A percentile compares a stretch with the other conserved stretches of the same genome.
Evolutionary conservation across 192 early-diverging fungal species (phyloP).

Genomic region (Allomyces arbusculus): DNA sequence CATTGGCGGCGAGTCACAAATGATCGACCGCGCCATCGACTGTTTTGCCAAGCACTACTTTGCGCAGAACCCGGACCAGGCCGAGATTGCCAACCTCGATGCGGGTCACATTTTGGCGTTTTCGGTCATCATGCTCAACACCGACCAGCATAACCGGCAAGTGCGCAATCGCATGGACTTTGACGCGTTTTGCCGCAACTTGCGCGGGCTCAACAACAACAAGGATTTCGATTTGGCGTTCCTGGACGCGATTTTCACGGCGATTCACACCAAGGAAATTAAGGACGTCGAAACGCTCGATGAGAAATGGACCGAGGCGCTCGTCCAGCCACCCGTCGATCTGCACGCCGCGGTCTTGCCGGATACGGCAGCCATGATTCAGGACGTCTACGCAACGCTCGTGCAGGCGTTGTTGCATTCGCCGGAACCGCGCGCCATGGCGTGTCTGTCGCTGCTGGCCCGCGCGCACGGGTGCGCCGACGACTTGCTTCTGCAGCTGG

Average conservation of each 20-base stretch:
- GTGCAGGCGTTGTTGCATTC: neutral
- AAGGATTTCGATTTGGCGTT: slow-evolving; percentile 67
- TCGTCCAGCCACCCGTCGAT: too few species aligned
- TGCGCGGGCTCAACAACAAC: slow-evolving; percentile 68
- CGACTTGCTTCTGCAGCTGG: neutral
- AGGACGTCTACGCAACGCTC: neutral
- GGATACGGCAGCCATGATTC: neutral
- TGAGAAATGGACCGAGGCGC: neutral
- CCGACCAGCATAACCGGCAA: slow-evolving; percentile 91
- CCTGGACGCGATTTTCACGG: slow-evolving; percentile 16
- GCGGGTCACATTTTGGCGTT: slow-evolving; percentile 77
- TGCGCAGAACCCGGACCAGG: slow-evolving; percentile 22
- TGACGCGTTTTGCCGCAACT: slow-evolving; percentile 73
- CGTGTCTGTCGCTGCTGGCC: neutral
- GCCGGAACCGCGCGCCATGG: neutral
- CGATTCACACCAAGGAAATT: neutral
- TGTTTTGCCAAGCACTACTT: slow-evolving; percentile 71
- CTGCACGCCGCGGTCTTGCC: neutral
- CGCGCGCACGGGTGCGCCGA: neutral
- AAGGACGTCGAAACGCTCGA: neutral
- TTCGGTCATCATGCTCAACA: slow-evolving; percentile 93
- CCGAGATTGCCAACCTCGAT: slow-evolving; percentile 53
- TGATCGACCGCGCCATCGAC: slow-evolving; percentile 88
- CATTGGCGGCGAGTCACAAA: slow-evolving; percentile 91
- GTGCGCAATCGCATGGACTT: slow-evolving; percentile 74